Conservation (phyloP, 2,329 filamentous ascomycete species). For the Colletotrichum orchidophilum region DNA sequence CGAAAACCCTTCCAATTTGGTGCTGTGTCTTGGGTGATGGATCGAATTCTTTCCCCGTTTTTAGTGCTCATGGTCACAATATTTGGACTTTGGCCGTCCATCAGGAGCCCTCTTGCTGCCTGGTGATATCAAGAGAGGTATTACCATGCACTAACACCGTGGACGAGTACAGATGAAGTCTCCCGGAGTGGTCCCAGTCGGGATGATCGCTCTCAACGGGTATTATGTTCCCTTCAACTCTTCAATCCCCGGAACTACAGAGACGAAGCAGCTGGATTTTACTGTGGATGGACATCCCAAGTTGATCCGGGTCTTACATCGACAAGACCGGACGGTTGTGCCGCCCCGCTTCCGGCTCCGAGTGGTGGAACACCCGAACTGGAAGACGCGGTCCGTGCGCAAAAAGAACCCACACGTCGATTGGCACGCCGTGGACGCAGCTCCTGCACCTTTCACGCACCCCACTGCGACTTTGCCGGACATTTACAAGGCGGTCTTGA, state of each 20-base stretch:
- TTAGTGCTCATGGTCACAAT: neutral
- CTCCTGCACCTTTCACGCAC: conserved; percentile 8
- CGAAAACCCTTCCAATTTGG: too few species aligned
- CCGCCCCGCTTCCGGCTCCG: conserved; percentile 22
- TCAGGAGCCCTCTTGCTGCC: neutral
- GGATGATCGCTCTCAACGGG: neutral
- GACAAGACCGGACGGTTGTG: neutral
- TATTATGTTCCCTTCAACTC: neutral
- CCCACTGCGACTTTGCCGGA: conserved; percentile 10
- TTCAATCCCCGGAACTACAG: neutral
- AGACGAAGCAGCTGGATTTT: neutral
- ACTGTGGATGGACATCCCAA: neutral
- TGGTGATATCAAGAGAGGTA: neutral
- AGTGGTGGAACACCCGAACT: neutral
- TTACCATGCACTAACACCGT: neutral
- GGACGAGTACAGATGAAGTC: neutral
- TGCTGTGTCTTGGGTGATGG: too few species aligned
- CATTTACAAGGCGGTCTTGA: conserved; percentile 8
- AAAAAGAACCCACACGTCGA: neutral
- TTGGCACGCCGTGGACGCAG: conserved; percentile 3
- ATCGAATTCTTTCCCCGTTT: neutral
- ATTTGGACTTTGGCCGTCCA: neutral
- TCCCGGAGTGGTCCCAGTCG: neutral
- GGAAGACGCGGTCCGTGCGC: conserved; percentile 18
- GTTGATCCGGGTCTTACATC: neutral